A percentile compares a stretch with the other conserved stretches of the same genome.
phyloP scores from a whole-genome alignment of 2,329 filamentous ascomycete genomes.

The Pseudogymnoascus sp. region DNA sequence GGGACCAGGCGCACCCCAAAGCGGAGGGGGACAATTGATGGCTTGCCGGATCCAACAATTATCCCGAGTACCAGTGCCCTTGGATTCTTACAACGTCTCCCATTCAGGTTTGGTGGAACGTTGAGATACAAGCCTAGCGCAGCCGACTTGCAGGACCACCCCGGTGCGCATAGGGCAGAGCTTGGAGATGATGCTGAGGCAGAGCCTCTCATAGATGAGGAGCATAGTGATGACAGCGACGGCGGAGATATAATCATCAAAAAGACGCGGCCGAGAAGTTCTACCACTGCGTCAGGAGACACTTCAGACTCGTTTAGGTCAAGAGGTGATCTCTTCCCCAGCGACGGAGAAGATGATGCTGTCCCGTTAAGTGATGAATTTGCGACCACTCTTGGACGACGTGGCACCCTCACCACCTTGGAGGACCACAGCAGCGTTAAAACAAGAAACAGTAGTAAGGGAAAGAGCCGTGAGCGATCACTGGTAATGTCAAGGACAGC shows the following conservation, averaged over 20 bases:
- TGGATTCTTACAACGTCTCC: constrained; percentile 74
- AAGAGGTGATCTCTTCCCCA: constrained; percentile 82
- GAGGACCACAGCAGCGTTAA: constrained; percentile 67
- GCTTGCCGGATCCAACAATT: constrained; percentile 64
- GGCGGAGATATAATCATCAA: constrained; percentile 15
- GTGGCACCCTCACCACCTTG: constrained; percentile 45
- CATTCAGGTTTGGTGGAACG: constrained; percentile 76
- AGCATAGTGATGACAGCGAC: constrained; percentile 37
- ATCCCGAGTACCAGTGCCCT: constrained; percentile 80
- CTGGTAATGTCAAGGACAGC: constrained; percentile 40
- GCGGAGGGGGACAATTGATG: constrained; percentile 46
- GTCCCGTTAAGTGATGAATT: constrained; percentile 92
- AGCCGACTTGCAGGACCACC: constrained; percentile 82
- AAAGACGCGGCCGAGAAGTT: constrained; percentile 56
- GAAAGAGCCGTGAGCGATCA: constrained; percentile 40
- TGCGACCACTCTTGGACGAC: constrained; percentile 68
- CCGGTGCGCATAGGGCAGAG: constrained; percentile 42
- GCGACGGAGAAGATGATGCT: constrained; percentile 79
- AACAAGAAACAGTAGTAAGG: constrained; percentile 47
- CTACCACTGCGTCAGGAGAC: constrained; percentile 68
- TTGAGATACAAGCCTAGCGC: constrained; percentile 84
- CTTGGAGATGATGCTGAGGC: constrained; percentile 44
- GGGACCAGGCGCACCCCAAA: constrained; percentile 55
- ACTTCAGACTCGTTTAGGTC: constrained; percentile 83
- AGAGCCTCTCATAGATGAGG: constrained; percentile 62